These are phyloP conservation scores for Ganoderma meredithae DNA, from an alignment of 1,284 basidiomycete genomes.

Conservation along the genomic window DNA sequence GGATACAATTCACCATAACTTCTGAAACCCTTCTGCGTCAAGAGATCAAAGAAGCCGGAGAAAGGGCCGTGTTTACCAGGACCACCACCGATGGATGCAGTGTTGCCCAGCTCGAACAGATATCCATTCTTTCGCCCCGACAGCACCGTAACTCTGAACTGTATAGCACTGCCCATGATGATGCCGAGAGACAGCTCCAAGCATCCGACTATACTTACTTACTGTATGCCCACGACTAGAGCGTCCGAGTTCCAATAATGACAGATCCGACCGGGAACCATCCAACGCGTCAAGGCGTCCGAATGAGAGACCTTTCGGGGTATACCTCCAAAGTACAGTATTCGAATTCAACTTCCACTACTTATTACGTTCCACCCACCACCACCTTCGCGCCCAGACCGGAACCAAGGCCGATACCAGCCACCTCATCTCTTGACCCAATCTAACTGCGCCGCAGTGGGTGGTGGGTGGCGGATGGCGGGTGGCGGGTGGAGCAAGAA, in stretches of 20 bases:
- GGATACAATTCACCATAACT: not conserved
- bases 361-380: not conserved
- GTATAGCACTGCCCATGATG: not conserved
- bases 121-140: not conserved
- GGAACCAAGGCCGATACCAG: not conserved
- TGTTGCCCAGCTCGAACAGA: not conserved
- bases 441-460: not conserved
- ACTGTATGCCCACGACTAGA: not conserved
- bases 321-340: constrained; percentile 2
- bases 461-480: not conserved
- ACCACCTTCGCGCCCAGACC: not conserved
- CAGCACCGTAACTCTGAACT: not conserved
- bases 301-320: not conserved
- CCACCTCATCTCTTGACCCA: not conserved
- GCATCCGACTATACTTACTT: not conserved
- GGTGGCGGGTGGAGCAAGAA: not conserved
- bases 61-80: not conserved
- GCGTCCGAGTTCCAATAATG: not conserved
- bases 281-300: not conserved
- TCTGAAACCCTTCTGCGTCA: not conserved
- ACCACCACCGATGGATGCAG: not conserved
- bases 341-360: not conserved
- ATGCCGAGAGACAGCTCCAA: not conserved
- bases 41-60: not conserved
- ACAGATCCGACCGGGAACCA: not conserved